Base-by-base conservation (phyloP, 164 flowering plant species). In the Tetrastigma voinierianum region DNA sequence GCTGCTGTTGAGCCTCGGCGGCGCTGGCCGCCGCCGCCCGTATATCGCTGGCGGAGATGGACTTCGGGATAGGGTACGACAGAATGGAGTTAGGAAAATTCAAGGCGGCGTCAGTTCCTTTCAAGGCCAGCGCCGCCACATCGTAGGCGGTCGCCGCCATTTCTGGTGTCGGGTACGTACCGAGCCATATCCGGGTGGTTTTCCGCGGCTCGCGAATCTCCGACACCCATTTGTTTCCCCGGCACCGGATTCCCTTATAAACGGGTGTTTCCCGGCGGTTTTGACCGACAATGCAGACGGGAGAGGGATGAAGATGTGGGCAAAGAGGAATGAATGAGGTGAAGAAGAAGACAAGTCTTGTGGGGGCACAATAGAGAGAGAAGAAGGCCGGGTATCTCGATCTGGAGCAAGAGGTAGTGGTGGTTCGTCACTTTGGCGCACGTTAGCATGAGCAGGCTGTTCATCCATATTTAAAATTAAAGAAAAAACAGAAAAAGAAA, bases 101-200 rank as follows among this genome's bases (percentile, higher is more conserved):
- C 2, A 90, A 67, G 1, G 62, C 47, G 1, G 91, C 76, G 10
- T 85, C 86, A 32, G 1, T 90, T 95, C 61, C 82, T 84, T 3
- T 90, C 72, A 32, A 32, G 2, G 95, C 90, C 0, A 90, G 71
- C 0, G 40, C 40, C 6, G 92, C 98, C 59, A 83, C 96, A 62
- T 92, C 98, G 51, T 90, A 85, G 15, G 98, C 98, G 0, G 87
- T 83, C 0, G 96, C 98, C 0, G 98, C 98, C 98, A 90, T 93
- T 52, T 93, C 96, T 0, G 95, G 80, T 0, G 86, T 86, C 1
- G 89, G 82, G 61, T 77, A 90, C 1, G 98, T 90, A 0, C 98
- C 98, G 3, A 92, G 91, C 98, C 98, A 92, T 46, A 92, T 90
- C 1, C 98, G 83, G 1, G 78, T 85, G 0, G 83, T 76, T 64